phyloP scores from a whole-genome alignment of 306 rosid species.

The Prunus fruticosa region DNA sequence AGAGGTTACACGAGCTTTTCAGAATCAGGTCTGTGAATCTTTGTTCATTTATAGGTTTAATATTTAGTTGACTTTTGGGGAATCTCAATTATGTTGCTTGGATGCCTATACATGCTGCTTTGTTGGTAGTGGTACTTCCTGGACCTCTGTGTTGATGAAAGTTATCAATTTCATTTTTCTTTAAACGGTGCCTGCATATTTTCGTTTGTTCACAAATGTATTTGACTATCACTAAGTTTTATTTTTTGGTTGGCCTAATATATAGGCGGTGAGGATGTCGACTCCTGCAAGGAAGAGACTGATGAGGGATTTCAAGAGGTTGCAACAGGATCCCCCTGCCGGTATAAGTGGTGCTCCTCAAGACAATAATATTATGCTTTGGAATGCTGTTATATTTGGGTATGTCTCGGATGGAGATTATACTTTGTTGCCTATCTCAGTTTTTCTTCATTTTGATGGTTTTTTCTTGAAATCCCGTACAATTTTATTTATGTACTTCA shows the following conservation, averaged over 20 bases:
- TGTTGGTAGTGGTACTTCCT: not conserved
- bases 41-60: not conserved
- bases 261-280: conserved; percentile 80
- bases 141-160: not conserved
- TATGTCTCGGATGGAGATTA: conserved; percentile 31
- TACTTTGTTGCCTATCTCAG: not conserved
- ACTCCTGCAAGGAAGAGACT: conserved; percentile 91
- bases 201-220: not conserved
- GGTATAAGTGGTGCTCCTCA: conserved; percentile 98
- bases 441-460: not conserved
- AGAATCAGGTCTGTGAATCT: conserved; percentile 2
- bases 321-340: conserved; percentile 94
- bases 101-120: not conserved
- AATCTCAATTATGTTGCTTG: not conserved
- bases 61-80: not conserved
- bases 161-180: not conserved
- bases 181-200: not conserved
- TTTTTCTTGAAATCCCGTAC: conserved; percentile 8
- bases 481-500: conserved; percentile 18
- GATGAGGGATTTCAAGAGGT: conserved; percentile 93
- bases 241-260: conserved; percentile 12
- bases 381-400: conserved; percentile 99
- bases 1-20: conserved; percentile 1
- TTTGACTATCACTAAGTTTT: conserved; percentile 8
- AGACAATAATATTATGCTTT: conserved; percentile 89